Conservation (phyloP, 495 filamentous ascomycete species). For the Staphylotrichum tortipilum region DNA sequence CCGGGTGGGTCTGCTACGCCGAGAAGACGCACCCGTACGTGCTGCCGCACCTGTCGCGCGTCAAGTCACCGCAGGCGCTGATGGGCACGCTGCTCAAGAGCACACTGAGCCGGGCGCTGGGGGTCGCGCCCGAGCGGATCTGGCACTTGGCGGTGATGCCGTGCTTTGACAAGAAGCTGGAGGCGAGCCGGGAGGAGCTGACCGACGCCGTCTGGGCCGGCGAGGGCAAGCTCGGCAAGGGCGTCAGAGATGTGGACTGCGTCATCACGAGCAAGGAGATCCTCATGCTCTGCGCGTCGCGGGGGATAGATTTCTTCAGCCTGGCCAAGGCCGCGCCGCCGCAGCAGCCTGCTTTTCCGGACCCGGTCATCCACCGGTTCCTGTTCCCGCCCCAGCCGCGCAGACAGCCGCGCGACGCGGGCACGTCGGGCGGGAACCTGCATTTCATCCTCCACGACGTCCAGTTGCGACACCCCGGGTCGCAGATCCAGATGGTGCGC, state of each 20-base stretch:
- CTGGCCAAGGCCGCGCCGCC: conserved; percentile 50
- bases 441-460: conserved; percentile 69
- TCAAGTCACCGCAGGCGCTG: conserved; percentile 92
- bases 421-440: conserved; percentile 85
- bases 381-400: conserved; percentile 46
- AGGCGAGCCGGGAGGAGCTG: conserved; percentile 86
- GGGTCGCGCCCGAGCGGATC: conserved; percentile 67
- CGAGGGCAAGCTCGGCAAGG: conserved; percentile 35
- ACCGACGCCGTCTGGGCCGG: conserved; percentile 68
- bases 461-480: conserved; percentile 57
- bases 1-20: conserved; percentile 97
- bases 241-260: conserved; percentile 86
- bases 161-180: conserved; percentile 98
- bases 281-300: conserved; percentile 72
- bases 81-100: conserved; percentile 85
- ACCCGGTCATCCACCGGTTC: conserved; percentile 57
- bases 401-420: conserved; percentile 35
- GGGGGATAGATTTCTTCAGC: conserved; percentile 61
- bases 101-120: conserved; percentile 58
- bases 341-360: conserved; percentile 51
- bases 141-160: conserved; percentile 97
- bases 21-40: conserved; percentile 94
- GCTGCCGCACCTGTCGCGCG: conserved; percentile 77
- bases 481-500: conserved; percentile 55
- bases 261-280: conserved; percentile 94